Conservation (phyloP, 2,329 filamentous ascomycete genomes). For the Ceratocystis eucalypticola region DNA sequence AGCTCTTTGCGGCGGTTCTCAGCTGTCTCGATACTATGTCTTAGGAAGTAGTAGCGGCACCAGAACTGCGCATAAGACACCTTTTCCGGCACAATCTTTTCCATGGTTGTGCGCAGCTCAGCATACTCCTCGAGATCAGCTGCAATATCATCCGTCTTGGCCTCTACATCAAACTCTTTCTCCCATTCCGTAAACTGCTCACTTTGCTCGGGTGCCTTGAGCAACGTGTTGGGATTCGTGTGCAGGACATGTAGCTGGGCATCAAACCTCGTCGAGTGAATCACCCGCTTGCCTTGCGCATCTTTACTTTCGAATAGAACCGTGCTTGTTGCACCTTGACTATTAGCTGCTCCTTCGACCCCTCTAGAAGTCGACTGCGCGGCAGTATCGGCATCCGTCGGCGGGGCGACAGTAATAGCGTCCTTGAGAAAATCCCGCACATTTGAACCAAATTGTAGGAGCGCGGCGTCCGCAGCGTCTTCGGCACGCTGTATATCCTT, state of each 20-base stretch:
- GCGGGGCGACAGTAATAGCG: constrained; percentile 76
- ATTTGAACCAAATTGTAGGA: constrained; percentile 81
- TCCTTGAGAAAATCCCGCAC: constrained; percentile 81
- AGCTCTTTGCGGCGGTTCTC: constrained; percentile 80
- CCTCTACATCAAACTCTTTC: constrained; percentile 62
- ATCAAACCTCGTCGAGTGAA: constrained; percentile 87
- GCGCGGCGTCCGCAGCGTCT: constrained; percentile 88
- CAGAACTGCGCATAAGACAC: constrained; percentile 88
- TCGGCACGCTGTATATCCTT: constrained; percentile 86
- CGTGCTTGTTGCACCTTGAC: constrained; percentile 38
- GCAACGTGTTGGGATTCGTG: constrained; percentile 67
- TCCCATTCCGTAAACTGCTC: constrained; percentile 64
- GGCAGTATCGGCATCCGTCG: constrained; percentile 37
- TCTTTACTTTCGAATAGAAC: constrained; percentile 93
- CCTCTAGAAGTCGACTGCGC: background rate
- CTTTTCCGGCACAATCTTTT: constrained; percentile 82
- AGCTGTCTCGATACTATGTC: constrained; percentile 84
- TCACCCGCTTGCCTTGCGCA: constrained; percentile 75
- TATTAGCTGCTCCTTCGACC: background rate
- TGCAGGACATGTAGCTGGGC: constrained; percentile 94
- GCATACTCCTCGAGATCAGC: constrained; percentile 72
- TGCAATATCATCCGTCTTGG: constrained; percentile 72
- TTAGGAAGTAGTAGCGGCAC: constrained; percentile 88
- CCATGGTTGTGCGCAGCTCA: constrained; percentile 79
- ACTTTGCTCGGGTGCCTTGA: constrained; percentile 57